Evolutionary conservation across 2,329 filamentous ascomycete species (phyloP).

Genomic region (Fusarium beomiforme): DNA sequence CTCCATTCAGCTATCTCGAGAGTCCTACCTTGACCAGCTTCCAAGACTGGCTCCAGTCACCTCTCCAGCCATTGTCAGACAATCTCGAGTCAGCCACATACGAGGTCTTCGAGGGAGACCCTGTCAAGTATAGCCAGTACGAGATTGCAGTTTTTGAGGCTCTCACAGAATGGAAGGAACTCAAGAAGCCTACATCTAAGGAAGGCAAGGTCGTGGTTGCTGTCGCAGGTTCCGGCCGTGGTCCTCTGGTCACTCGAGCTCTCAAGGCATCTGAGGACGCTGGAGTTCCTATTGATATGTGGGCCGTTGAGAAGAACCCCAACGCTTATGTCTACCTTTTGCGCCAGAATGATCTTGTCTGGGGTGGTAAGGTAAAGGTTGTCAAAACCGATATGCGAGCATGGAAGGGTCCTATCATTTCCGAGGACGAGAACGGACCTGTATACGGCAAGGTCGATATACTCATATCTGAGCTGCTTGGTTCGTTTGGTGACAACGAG

Average conservation of each 20-base stretch:
- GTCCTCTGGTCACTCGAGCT: slow-evolving; percentile 88
- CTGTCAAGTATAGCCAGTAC: slow-evolving; percentile 97
- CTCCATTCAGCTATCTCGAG: slow-evolving; percentile 64
- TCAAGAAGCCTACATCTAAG: slow-evolving; percentile 76
- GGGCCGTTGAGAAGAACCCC: slow-evolving; percentile 97
- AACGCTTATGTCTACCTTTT: slow-evolving; percentile 96
- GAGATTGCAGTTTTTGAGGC: slow-evolving; percentile 85
- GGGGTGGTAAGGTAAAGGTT: slow-evolving; percentile 82
- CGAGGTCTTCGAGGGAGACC: slow-evolving; percentile 98
- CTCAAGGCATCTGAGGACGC: slow-evolving; percentile 81
- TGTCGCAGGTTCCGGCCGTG: slow-evolving; percentile 92
- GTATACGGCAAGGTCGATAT: slow-evolving; percentile 82
- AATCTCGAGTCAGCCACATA: slow-evolving; percentile 98
- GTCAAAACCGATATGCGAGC: slow-evolving; percentile 97
- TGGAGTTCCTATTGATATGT: slow-evolving; percentile 82
- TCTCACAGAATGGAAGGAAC: slow-evolving; percentile 78
- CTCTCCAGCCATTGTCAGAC: slow-evolving; percentile 92
- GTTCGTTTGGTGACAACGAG: slow-evolving; percentile 97
- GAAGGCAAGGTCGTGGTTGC: slow-evolving; percentile 82
- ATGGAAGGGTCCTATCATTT: slow-evolving; percentile 83
- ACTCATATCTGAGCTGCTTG: slow-evolving; percentile 90
- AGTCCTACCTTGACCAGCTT: slow-evolving; percentile 63
- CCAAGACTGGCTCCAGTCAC: slow-evolving; percentile 97
- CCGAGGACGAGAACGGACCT: slow-evolving; percentile 55
- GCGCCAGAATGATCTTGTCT: slow-evolving; percentile 83